Percentiles rank a stretch among this genome's conserved stretches.
Evolutionary conservation across 1,284 basidiomycete species (phyloP).

Genomic region (Porodaedalea pini): DNA sequence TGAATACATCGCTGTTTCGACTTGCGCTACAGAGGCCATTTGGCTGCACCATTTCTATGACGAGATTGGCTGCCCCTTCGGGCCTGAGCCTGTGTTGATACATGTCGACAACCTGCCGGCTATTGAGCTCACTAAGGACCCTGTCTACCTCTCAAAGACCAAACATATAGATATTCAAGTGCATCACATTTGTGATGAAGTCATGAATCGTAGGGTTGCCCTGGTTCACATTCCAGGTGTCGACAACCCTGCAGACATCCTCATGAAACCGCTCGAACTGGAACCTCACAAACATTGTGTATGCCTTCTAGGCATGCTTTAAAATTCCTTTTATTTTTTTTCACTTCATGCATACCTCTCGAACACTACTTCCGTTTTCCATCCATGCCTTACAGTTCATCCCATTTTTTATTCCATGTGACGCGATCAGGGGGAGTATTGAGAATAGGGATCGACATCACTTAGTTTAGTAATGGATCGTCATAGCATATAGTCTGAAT

Average conservation of each 20-base stretch:
- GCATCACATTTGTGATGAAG: conserved; percentile 38
- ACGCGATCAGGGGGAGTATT: too few species aligned
- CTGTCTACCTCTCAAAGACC: conserved; percentile 28
- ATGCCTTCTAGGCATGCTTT: neutral
- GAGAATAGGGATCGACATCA: too few species aligned
- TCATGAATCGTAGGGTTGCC: conserved; percentile 29
- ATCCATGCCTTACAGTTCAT: too few species aligned
- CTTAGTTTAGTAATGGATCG: too few species aligned
- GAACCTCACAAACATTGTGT: neutral
- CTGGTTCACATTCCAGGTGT: conserved; percentile 30
- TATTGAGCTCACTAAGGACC: conserved; percentile 34
- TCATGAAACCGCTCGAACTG: conserved; percentile 38
- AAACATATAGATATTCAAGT: conserved; percentile 44
- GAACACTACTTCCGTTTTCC: too few species aligned
- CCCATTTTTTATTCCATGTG: too few species aligned
- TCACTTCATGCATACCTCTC: too few species aligned
- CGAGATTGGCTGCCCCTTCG: conserved; percentile 28
- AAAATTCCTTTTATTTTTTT: too few species aligned
- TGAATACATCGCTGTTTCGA: too few species aligned
- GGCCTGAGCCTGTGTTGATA: conserved; percentile 23
- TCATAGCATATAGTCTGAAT: too few species aligned
- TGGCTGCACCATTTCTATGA: conserved; percentile 27
- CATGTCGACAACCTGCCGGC: conserved; percentile 37
- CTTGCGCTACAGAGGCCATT: too few species aligned
- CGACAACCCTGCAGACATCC: conserved; percentile 38